These are phyloP conservation scores for Hirsutella rhossiliensis DNA, from an alignment of 2,329 filamentous ascomycete species.

Conservation along the genomic window DNA sequence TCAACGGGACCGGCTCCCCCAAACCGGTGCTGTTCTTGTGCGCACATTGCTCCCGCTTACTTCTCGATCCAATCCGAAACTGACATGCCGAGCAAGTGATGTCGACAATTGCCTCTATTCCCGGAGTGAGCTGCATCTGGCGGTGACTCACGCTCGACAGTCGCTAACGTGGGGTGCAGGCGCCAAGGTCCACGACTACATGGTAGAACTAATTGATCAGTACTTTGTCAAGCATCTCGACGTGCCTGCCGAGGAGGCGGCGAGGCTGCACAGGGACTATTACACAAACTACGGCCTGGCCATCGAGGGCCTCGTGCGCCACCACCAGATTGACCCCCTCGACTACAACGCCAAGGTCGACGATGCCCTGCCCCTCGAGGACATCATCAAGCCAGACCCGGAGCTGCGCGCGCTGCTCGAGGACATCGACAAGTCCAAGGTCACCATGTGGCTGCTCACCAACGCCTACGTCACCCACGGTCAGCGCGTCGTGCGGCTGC, in stretches of 20 bases:
- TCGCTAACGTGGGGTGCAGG: conserved; percentile 26
- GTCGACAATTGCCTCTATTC: conserved; percentile 98
- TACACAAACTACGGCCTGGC: conserved; percentile 96
- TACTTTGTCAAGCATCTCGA: conserved; percentile 59
- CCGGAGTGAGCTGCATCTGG: conserved; percentile 46
- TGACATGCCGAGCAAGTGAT: conserved; percentile 51
- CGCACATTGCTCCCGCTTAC: background rate
- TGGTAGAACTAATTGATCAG: conserved; percentile 68
- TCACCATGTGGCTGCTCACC: conserved; percentile 87
- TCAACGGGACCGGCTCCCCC: conserved; percentile 18
- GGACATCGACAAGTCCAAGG: conserved; percentile 72
- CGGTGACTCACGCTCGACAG: background rate
- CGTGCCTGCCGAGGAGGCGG: conserved; percentile 66
- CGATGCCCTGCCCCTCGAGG: conserved; percentile 80
- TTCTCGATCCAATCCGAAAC: background rate
- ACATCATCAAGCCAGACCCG: conserved; percentile 68
- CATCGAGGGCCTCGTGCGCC: conserved; percentile 83
- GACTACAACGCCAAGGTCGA: conserved; percentile 94
- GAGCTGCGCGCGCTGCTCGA: conserved; percentile 63
- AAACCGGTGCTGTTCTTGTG: conserved; percentile 34
- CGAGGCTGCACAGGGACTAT: conserved; percentile 77
- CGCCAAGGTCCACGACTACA: conserved; percentile 74
- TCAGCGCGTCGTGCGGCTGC: conserved; percentile 64
- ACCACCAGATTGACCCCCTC: conserved; percentile 89
- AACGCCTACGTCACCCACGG: conserved; percentile 92